A percentile compares a stretch with the other conserved stretches of the same genome.
Evolutionary conservation across 257 asterid genomes (phyloP).

Genomic region (Leonotis leonurus): DNA sequence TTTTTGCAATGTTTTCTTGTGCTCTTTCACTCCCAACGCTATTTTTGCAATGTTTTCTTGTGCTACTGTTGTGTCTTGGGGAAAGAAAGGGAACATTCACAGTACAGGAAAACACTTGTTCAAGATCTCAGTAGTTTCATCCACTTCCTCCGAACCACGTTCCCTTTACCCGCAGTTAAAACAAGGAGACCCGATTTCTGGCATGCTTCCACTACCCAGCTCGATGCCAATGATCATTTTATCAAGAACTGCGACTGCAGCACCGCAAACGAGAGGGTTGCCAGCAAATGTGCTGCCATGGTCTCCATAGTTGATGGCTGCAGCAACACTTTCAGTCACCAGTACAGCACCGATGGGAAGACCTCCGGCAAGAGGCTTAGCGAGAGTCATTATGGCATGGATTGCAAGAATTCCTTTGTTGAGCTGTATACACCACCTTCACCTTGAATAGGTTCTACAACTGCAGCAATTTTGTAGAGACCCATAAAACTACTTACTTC

Average conservation of each 20-base stretch:
- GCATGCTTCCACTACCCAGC: constrained; percentile 82
- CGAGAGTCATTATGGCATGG: constrained; percentile 85
- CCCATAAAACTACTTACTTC: background rate
- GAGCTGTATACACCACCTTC: constrained; percentile 95
- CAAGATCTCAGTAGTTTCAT: constrained; percentile 52
- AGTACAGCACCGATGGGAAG: constrained; percentile 88
- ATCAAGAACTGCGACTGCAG: constrained; percentile 66
- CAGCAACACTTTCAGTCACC: constrained; percentile 59
- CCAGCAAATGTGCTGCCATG: constrained; percentile 99
- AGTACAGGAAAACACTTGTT: constrained; percentile 50
- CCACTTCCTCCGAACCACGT: constrained; percentile 71
- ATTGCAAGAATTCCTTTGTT: constrained; percentile 57
- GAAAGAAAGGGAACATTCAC: no score
- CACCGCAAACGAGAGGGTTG: constrained; percentile 79
- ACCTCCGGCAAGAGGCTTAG: constrained; percentile 99
- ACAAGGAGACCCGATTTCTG: constrained; percentile 70
- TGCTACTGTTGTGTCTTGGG: no score
- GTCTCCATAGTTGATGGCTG: constrained; percentile 71
- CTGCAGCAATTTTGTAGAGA: constrained; percentile 71
- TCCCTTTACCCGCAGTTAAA: constrained; percentile 91
- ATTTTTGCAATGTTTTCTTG: no score
- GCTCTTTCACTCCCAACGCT: no score
- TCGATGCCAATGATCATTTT: constrained; percentile 85
- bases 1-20: no score
- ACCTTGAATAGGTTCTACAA: constrained; percentile 94